Conservation (phyloP, 2,329 filamentous ascomycete genomes). For the Zopfia rhizophila region DNA sequence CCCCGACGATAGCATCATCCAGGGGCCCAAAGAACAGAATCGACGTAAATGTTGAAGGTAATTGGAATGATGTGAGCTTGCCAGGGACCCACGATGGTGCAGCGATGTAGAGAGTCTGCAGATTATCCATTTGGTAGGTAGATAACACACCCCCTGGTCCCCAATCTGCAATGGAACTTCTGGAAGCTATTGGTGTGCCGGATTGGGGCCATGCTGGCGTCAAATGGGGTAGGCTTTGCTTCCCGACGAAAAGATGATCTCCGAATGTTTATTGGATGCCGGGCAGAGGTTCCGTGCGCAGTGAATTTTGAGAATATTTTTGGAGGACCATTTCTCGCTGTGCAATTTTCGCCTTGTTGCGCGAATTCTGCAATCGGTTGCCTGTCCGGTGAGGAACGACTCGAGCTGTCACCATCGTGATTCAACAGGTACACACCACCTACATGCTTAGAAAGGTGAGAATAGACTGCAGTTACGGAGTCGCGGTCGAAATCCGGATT, state of each 20-base stretch:
- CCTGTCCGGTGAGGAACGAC: neutral
- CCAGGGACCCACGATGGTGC: constrained; percentile 5
- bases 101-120: too few species aligned
- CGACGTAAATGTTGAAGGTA: constrained; percentile 27
- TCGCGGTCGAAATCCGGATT: constrained; percentile 23
- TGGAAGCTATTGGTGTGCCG: neutral
- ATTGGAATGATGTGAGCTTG: constrained; percentile 21
- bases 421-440: constrained; percentile 4
- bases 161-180: constrained; percentile 7
- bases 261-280: constrained; percentile 30
- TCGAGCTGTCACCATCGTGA: neutral
- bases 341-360: constrained; percentile 15
- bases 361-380: constrained; percentile 9
- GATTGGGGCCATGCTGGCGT: neutral
- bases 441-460: too few species aligned
- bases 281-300: constrained; percentile 20
- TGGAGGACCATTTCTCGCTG: too few species aligned
- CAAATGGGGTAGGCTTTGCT: constrained; percentile 8
- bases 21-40: neutral
- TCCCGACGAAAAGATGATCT: constrained; percentile 20
- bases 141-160: constrained; percentile 11
- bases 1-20: constrained; percentile 28
- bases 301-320: too few species aligned
- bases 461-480: constrained; percentile 8
- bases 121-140: constrained; percentile 1